phyloP scores from a whole-genome alignment of 164 flowering plant species.

The Macadamia tetraphylla region DNA sequence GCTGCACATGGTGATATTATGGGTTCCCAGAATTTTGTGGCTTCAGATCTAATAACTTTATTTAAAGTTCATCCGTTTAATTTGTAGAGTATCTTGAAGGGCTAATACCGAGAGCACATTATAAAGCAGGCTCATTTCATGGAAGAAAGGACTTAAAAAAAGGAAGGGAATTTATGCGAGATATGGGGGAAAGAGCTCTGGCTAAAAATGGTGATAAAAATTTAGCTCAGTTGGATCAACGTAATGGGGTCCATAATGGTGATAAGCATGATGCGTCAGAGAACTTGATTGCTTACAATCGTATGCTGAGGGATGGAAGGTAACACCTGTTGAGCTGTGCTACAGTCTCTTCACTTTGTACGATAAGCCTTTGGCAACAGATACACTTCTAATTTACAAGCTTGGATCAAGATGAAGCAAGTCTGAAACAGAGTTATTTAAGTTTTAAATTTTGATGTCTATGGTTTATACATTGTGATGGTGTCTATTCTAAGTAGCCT shows the following conservation, averaged over 20 bases:
- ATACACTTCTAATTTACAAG: background rate
- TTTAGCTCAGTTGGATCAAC: slow-evolving; percentile 12
- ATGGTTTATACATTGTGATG: background rate
- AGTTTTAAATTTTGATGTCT: background rate
- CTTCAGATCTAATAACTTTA: slow-evolving; percentile 6
- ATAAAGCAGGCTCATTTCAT: slow-evolving; percentile 23
- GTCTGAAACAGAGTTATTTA: too few relatives aligned
- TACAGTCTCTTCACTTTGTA: too few relatives aligned
- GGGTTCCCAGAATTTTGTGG: background rate
- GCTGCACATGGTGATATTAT: background rate
- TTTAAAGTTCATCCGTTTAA: slow-evolving; percentile 1
- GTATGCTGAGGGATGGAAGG: slow-evolving; percentile 65
- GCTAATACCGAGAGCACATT: slow-evolving; percentile 18
- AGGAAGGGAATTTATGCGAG: slow-evolving; percentile 18
- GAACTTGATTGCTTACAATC: slow-evolving; percentile 41
- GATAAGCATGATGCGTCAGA: slow-evolving; percentile 23
- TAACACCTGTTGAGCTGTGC: slow-evolving; percentile 14
- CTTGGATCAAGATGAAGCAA: background rate
- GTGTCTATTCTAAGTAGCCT: slow-evolving; percentile 3
- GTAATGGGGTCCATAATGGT: slow-evolving; percentile 26
- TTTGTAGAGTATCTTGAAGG: slow-evolving; percentile 29
- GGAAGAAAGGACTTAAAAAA: slow-evolving; percentile 25
- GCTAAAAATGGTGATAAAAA: slow-evolving; percentile 12
- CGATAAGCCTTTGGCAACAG: too few relatives aligned
- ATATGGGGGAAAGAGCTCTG: slow-evolving; percentile 20